Evolutionary conservation across 2,329 filamentous ascomycete genomes (phyloP), one percentile per base, ranked within the genome.

Genomic region (Byssothecium circinans): DNA sequence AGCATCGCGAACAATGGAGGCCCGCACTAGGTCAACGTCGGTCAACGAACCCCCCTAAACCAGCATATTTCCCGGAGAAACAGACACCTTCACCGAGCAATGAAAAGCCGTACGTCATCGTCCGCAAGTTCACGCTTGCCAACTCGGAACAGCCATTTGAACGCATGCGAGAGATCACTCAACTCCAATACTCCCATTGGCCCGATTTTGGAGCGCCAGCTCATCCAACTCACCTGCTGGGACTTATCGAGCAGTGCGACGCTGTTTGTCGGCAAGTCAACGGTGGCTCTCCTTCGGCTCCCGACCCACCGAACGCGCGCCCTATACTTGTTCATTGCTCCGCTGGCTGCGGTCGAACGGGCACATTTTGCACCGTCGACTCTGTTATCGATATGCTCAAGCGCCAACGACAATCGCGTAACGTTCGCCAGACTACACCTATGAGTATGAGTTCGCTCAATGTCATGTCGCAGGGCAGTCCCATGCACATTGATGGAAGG

Each of bases 341-440:
- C 44, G 94, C 94, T 3, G 94, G 94, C 0, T 99, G 94, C 72
- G 94, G 94, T 0, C 87, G 94, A 12, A 99, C 94, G 0, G 94
- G 94, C 3, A 92, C 94, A 0, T 99, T 97, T 66, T 97, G 94
- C 69, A 95, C 94, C 0, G 91, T 97, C 14, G 94, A 97, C 68
- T 92, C 87, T 32, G 94, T 97, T 8, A 86, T 97, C 47, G 91
- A 96, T 71, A 95, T 96, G 88, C 75, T 99, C 50, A 96, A 96
- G 75, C 84, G 89, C n/a, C 91, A 96, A 70, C 81, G 76, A 17
- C 68, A 71, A 50, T 73, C 72, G 23, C 60, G 58, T 4, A 67
- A 64, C 7, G 43, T 45, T 2, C 60, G 70, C 2, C 64, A 72
- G 38, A 54, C 47, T 7, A 71, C 69, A 2, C 74, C 76, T 0